Percentiles rank a stretch among this genome's conserved stretches.
phyloP scores from a whole-genome alignment of 805 yeast genomes.

The Millerozyma miso region DNA sequence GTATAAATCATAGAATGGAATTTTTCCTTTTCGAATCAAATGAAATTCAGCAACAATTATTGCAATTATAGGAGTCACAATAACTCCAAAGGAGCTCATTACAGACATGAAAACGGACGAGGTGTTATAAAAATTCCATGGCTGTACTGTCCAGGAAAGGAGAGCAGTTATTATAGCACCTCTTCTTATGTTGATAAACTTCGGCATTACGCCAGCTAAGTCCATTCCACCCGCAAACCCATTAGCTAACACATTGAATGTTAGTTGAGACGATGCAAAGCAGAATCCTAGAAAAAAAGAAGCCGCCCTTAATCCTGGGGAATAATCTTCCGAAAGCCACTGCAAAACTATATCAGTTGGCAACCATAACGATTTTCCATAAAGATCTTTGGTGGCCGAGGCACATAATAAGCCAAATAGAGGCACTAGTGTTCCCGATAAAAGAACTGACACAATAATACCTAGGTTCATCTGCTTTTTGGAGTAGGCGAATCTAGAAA shows the following conservation, averaged over 20 bases:
- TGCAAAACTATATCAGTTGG: slow-evolving; percentile 38
- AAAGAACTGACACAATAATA: slow-evolving; percentile 28
- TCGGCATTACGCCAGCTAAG: slow-evolving; percentile 44
- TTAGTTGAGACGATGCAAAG: slow-evolving; percentile 29
- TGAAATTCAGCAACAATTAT: slow-evolving; percentile 35
- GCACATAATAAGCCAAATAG: slow-evolving; percentile 44
- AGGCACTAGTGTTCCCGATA: slow-evolving; percentile 43
- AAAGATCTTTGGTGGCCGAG: slow-evolving; percentile 34
- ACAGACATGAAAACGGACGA: slow-evolving; percentile 14
- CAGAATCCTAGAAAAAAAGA: slow-evolving; percentile 39
- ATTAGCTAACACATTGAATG: slow-evolving; percentile 31
- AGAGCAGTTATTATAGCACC: slow-evolving; percentile 34
- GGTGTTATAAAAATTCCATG: slow-evolving; percentile 17
- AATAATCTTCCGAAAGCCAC: slow-evolving; percentile 39
- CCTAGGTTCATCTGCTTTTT: slow-evolving; percentile 27
- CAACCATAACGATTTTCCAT: slow-evolving; percentile 42
- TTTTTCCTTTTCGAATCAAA: slow-evolving; percentile 31
- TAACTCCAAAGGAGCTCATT: slow-evolving; percentile 15
- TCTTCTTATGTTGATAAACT: slow-evolving; percentile 39
- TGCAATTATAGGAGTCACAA: slow-evolving; percentile 16
- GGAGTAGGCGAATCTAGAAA: slow-evolving; percentile 31
- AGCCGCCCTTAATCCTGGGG: slow-evolving; percentile 41
- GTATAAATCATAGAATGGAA: slow-evolving; percentile 41
- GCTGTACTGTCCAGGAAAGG: slow-evolving; percentile 19
- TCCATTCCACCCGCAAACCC: slow-evolving; percentile 60